These are phyloP conservation scores for Ustilago esculenta DNA, from an alignment of 1,284 basidiomycete genomes.

Conservation along the genomic window DNA sequence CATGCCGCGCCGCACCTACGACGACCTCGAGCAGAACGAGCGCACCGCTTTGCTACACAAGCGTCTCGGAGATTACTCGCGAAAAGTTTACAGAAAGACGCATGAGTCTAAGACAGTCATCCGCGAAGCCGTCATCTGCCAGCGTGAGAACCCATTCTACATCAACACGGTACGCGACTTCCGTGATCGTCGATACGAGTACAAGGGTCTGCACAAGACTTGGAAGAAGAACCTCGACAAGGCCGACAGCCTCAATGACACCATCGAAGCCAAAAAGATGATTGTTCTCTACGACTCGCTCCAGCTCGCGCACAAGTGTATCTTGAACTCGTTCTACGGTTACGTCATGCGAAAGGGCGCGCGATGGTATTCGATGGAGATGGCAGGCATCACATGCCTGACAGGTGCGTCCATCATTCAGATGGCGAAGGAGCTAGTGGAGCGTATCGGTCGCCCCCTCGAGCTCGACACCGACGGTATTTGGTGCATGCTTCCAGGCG, in stretches of 20 bases:
- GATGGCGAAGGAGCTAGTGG: constrained; percentile 94
- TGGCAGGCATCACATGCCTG: constrained; percentile 99
- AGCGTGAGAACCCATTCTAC: constrained; percentile 98
- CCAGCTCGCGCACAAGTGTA: constrained; percentile 99
- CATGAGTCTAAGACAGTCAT: constrained; percentile 97
- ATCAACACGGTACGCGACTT: constrained; percentile 98
- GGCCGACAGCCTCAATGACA: constrained; percentile 78
- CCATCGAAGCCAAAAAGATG: constrained; percentile 99
- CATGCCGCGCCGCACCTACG: constrained; percentile 80
- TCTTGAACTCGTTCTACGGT: constrained; percentile 99
- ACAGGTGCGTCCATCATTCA: constrained; percentile 99
- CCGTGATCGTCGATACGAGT: constrained; percentile 97
- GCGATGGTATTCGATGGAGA: constrained; percentile 99
- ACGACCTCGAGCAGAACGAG: constrained; percentile 85
- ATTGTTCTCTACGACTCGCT: constrained; percentile 99
- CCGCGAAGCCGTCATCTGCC: constrained; percentile 94
- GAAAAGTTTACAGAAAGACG: constrained; percentile 99
- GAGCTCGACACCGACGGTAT: constrained; percentile 99
- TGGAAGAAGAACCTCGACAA: constrained; percentile 99
- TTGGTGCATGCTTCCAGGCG: constrained; percentile 99
- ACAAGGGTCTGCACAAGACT: constrained; percentile 97
- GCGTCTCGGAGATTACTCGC: constrained; percentile 95
- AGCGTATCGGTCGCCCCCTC: constrained; percentile 94
- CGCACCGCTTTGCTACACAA: constrained; percentile 94
- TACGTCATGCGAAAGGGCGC: constrained; percentile 99